Evolutionary conservation across 108 stramenopile genomes (phyloP).

Genomic region (Cylindrotheca closterium): DNA sequence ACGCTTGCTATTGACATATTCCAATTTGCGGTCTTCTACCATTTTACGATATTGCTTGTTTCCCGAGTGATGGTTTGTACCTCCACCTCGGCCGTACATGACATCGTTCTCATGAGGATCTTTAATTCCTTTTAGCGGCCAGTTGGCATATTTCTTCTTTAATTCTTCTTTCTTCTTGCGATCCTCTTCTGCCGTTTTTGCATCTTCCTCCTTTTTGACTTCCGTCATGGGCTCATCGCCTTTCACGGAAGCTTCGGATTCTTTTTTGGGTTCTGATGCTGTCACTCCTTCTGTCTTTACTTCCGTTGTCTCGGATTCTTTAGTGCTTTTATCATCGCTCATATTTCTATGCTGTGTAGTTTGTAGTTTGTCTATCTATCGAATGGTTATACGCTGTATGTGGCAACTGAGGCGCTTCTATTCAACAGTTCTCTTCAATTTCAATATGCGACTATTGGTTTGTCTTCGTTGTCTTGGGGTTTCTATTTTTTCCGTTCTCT

Average conservation of each 20-base stretch:
- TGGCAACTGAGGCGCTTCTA: too few species aligned
- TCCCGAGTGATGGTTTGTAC: conserved; percentile 86
- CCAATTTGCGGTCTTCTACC: conserved; percentile 77
- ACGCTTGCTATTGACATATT: conserved; percentile 74
- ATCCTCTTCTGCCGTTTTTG: conserved; percentile 7
- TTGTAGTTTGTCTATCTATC: not conserved
- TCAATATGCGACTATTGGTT: too few species aligned
- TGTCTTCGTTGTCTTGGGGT: too few species aligned
- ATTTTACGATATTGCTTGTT: conserved; percentile 82
- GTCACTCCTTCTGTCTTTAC: not conserved
- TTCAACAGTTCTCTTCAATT: too few species aligned
- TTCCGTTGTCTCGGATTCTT: conserved; percentile 1
- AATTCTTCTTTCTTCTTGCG: conserved; percentile 19
- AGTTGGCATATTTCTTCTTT: conserved; percentile 36
- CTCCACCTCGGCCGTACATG: conserved; percentile 80
- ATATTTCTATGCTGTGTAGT: too few species aligned
- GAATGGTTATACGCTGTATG: too few species aligned
- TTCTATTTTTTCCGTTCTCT: too few species aligned
- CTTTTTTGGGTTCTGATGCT: not conserved
- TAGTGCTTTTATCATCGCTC: conserved; percentile 4
- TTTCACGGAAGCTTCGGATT: not conserved
- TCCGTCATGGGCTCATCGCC: not conserved
- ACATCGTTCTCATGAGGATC: conserved; percentile 82
- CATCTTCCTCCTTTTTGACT: not conserved
- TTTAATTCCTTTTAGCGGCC: conserved; percentile 56